A percentile compares a stretch with the other conserved stretches of the same genome.
These are phyloP conservation scores for Globisporangium cylindrosporum DNA, from an alignment of 352 stramenopile species.

Conservation along the genomic window DNA sequence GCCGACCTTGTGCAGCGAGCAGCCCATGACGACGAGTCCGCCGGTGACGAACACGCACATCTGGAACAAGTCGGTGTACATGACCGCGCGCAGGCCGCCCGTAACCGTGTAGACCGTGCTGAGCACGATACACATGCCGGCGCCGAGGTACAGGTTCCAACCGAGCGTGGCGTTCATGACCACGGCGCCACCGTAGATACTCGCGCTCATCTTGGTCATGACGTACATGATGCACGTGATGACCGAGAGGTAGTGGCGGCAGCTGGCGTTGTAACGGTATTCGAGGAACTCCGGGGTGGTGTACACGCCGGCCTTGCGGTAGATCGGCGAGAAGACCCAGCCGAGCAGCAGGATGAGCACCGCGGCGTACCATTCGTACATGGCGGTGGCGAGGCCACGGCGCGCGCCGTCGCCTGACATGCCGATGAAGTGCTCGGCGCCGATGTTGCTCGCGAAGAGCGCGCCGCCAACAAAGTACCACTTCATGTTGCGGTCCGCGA, in stretches of 20 bases:
- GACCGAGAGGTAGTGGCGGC: constrained; percentile 56
- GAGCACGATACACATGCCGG: constrained; percentile 45
- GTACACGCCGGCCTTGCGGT: constrained; percentile 53
- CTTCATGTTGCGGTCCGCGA: constrained; percentile 64
- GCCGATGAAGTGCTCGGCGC: constrained; percentile 66
- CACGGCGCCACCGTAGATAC: constrained; percentile 63
- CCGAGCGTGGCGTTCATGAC: constrained; percentile 58
- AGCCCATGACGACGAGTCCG: constrained; percentile 53
- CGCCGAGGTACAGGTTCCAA: constrained; percentile 56
- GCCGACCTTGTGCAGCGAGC: constrained; percentile 52
- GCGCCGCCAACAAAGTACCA: constrained; percentile 63
- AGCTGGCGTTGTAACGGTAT: constrained; percentile 45
- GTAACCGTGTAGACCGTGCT: constrained; percentile 61
- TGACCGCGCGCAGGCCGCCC: constrained; percentile 57
- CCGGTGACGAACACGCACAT: constrained; percentile 64
- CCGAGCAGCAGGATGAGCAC: constrained; percentile 54
- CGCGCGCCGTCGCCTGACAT: constrained; percentile 61
- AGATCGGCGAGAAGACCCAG: constrained; percentile 66
- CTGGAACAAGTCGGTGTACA: constrained; percentile 73
- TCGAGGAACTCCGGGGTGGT: constrained; percentile 53
- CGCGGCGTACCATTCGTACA: constrained; percentile 66
- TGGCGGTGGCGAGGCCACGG: constrained; percentile 53
- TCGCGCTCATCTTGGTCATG: constrained; percentile 64
- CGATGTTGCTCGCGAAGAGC: constrained; percentile 68
- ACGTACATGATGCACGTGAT: constrained; percentile 67